A percentile compares a stretch with the other conserved stretches of the same genome.
phyloP scores from a whole-genome alignment of 1,139 yeast genomes.

The Pneumocystis jirovecii region DNA sequence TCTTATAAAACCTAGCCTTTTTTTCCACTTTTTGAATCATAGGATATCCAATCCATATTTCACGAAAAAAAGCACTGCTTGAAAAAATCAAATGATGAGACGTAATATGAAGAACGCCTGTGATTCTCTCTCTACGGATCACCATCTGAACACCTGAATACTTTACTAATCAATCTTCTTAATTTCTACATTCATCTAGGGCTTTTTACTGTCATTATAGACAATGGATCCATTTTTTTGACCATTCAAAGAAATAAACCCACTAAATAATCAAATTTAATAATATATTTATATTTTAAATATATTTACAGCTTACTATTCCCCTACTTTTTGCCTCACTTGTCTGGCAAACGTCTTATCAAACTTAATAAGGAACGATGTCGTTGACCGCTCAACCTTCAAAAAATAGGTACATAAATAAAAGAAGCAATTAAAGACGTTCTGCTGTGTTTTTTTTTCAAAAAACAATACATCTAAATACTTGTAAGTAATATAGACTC shows the following conservation, averaged over 20 bases:
- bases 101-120: conserved; percentile 64
- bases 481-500: neutral
- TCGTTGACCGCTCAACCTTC: neutral
- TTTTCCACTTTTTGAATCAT: conserved; percentile 56
- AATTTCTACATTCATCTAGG: neutral
- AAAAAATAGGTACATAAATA: neutral
- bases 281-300: neutral
- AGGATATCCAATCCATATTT: conserved; percentile 89
- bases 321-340: neutral
- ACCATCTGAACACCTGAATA: conserved; percentile 39
- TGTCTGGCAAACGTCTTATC: neutral
- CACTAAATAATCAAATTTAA: neutral
- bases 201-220: neutral
- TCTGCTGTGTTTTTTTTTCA: neutral
- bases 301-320: neutral
- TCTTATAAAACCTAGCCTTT: conserved; percentile 25
- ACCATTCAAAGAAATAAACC: neutral
- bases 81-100: conserved; percentile 72
- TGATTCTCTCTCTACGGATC: conserved; percentile 49
- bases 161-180: neutral
- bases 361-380: neutral
- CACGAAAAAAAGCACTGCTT: conserved; percentile 26
- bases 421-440: neutral
- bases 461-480: neutral
- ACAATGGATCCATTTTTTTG: neutral